phyloP scores from a whole-genome alignment of 2,329 filamentous ascomycete genomes.

The Aspergillus eucalypticola region DNA sequence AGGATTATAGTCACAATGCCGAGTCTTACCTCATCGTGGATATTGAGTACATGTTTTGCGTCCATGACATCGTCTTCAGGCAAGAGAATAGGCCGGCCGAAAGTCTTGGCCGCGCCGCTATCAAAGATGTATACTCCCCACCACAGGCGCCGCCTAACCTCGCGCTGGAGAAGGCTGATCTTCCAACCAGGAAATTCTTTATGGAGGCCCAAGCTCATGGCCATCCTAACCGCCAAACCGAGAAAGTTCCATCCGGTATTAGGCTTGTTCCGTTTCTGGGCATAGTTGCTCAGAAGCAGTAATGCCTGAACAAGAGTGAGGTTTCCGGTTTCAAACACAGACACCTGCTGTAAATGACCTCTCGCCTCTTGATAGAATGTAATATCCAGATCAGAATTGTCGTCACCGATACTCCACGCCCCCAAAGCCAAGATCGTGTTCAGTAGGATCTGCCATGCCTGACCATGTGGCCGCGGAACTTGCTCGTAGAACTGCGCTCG shows the following conservation, averaged over 20 bases:
- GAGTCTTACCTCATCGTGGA: conserved; percentile 41
- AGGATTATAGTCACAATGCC: neutral
- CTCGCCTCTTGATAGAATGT: conserved; percentile 51
- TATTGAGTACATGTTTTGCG: conserved; percentile 46
- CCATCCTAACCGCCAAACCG: conserved; percentile 52
- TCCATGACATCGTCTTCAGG: conserved; percentile 49
- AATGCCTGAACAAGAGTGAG: conserved; percentile 52
- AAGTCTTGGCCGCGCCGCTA: conserved; percentile 53
- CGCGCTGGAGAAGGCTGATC: conserved; percentile 45
- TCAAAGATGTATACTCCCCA: conserved; percentile 51
- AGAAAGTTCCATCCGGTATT: conserved; percentile 54
- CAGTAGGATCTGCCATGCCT: conserved; percentile 48
- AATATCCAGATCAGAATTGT: conserved; percentile 46
- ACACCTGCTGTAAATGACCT: conserved; percentile 47
- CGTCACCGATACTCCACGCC: conserved; percentile 45
- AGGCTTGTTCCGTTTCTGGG: conserved; percentile 54
- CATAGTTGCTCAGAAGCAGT: conserved; percentile 50
- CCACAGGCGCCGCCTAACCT: conserved; percentile 45
- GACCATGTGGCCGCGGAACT: conserved; percentile 44
- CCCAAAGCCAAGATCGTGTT: conserved; percentile 50
- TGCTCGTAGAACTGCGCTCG: conserved; percentile 49
- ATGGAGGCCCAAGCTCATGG: conserved; percentile 53
- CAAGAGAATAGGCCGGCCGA: conserved; percentile 50
- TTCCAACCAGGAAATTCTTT: conserved; percentile 53
- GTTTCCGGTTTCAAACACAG: conserved; percentile 52